Evolutionary conservation across 1,284 basidiomycete genomes (phyloP).

Genomic region (Mycosarcoma maydis): DNA sequence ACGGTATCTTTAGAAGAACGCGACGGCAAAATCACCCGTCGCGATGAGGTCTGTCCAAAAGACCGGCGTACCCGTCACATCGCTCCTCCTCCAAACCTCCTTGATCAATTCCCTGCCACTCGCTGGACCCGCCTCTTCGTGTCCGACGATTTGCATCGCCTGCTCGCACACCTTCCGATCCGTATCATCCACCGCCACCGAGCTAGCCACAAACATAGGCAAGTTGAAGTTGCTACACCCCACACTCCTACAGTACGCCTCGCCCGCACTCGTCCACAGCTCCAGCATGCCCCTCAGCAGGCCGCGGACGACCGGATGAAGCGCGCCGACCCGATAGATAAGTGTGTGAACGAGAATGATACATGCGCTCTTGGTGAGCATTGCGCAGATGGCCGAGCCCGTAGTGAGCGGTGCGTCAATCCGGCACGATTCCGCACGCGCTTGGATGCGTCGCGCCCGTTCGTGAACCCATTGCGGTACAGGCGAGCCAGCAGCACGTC

Average conservation of each 20-base stretch:
- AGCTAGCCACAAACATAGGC: constrained; percentile 25
- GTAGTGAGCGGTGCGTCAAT: constrained; percentile 16
- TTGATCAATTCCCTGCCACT: constrained; percentile 21
- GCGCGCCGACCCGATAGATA: constrained; percentile 35
- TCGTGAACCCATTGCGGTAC: constrained; percentile 39
- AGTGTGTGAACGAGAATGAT: constrained; percentile 31
- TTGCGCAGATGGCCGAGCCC: constrained; percentile 27
- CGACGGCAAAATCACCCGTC: constrained; percentile 25
- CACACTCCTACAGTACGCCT: constrained; percentile 29
- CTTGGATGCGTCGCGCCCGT: constrained; percentile 23
- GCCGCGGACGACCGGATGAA: constrained; percentile 18
- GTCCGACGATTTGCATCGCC: constrained; percentile 40
- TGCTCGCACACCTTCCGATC: constrained; percentile 28
- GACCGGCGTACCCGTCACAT: constrained; percentile 23
- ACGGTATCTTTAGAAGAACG: constrained; percentile 15
- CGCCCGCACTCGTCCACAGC: constrained; percentile 29
- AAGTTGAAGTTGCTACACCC: constrained; percentile 43
- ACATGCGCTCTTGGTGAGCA: constrained; percentile 31
- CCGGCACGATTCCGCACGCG: constrained; percentile 10
- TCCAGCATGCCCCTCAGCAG: constrained; percentile 23
- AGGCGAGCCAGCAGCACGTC: constrained; percentile 3
- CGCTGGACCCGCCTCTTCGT: constrained; percentile 33
- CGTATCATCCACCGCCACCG: constrained; percentile 25
- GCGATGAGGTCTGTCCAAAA: constrained; percentile 39
- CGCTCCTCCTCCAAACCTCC: constrained; percentile 37